Evolutionary conservation across 2,329 filamentous ascomycete genomes (phyloP).

Genomic region (Alternaria brassicae): DNA sequence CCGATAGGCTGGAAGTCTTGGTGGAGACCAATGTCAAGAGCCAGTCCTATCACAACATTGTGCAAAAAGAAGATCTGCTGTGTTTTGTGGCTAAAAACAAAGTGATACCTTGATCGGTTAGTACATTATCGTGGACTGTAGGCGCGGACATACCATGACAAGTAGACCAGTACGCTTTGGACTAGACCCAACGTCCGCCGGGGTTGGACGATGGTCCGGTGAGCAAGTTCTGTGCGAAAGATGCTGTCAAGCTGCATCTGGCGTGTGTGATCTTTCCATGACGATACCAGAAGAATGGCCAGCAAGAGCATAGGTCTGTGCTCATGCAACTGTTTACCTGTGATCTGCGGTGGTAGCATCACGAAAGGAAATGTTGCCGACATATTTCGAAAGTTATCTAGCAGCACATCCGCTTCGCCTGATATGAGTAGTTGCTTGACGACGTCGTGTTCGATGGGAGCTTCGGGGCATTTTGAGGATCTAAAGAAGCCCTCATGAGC

Average conservation of each 20-base stretch:
- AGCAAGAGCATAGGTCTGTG: conserved; percentile 45
- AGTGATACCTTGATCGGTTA: conserved; percentile 40
- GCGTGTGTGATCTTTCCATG: conserved; percentile 36
- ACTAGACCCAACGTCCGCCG: conserved; percentile 38
- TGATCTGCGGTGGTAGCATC: conserved; percentile 23
- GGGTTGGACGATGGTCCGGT: conserved; percentile 43
- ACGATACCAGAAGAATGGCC: conserved; percentile 39
- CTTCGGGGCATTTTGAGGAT: conserved; percentile 26
- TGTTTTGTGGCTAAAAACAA: conserved; percentile 46
- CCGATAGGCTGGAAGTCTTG: conserved; percentile 25
- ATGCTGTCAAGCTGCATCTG: conserved; percentile 37
- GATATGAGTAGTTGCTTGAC: conserved; percentile 28
- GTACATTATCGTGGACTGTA: not conserved
- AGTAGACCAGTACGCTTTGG: conserved; percentile 45
- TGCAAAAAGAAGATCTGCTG: conserved; percentile 45
- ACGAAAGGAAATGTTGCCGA: conserved; percentile 43
- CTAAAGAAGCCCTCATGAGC: conserved; percentile 25
- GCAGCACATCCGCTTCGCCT: conserved; percentile 36
- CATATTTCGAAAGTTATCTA: conserved; percentile 41
- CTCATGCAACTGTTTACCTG: conserved; percentile 27
- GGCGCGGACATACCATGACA: conserved; percentile 36
- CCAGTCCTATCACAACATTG: conserved; percentile 40
- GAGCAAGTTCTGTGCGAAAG: conserved; percentile 42
- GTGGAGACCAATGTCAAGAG: conserved; percentile 44
- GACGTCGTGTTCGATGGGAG: conserved; percentile 29